Conservation (phyloP, 768 basidiomycete species). For the Mycena leptocephala region DNA sequence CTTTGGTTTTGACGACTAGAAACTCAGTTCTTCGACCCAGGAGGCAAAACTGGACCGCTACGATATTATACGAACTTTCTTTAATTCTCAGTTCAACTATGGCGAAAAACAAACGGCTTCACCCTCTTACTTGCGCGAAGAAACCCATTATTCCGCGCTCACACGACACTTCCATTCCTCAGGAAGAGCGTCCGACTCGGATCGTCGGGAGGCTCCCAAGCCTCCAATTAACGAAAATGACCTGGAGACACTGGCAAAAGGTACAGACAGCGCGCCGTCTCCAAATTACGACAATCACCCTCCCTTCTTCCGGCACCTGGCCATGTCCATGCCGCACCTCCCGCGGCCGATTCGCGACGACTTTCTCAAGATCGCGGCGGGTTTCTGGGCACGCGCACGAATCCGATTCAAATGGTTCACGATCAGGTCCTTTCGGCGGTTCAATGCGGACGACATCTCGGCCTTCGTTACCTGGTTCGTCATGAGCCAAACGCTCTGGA, state of each 20-base stretch:
- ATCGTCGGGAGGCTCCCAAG: constrained; percentile 17
- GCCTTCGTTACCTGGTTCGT: constrained; percentile 97
- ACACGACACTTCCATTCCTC: constrained; percentile 33
- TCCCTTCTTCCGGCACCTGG: constrained; percentile 85
- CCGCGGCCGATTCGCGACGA: constrained; percentile 91
- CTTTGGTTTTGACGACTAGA: neutral
- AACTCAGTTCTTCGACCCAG: constrained; percentile 24
- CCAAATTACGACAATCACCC: constrained; percentile 80
- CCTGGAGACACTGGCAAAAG: constrained; percentile 20
- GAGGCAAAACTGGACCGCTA: constrained; percentile 68
- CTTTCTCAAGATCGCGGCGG: constrained; percentile 87
- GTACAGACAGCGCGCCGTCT: constrained; percentile 34
- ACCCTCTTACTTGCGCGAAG: constrained; percentile 4
- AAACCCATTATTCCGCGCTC: neutral
- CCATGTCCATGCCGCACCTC: constrained; percentile 82
- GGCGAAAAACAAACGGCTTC: constrained; percentile 27
- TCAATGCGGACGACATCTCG: constrained; percentile 97
- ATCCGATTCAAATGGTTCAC: constrained; percentile 99
- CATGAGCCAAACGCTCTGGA: constrained; percentile 97
- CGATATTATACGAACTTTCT: constrained; percentile 71
- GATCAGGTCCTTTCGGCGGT: constrained; percentile 93
- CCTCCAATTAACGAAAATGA: constrained; percentile 29
- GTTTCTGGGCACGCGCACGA: constrained; percentile 90
- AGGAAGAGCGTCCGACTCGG: neutral
- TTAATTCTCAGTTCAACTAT: constrained; percentile 52